Conservation (phyloP, 2,329 filamentous ascomycete species). For the Hypoxylon sp. region DNA sequence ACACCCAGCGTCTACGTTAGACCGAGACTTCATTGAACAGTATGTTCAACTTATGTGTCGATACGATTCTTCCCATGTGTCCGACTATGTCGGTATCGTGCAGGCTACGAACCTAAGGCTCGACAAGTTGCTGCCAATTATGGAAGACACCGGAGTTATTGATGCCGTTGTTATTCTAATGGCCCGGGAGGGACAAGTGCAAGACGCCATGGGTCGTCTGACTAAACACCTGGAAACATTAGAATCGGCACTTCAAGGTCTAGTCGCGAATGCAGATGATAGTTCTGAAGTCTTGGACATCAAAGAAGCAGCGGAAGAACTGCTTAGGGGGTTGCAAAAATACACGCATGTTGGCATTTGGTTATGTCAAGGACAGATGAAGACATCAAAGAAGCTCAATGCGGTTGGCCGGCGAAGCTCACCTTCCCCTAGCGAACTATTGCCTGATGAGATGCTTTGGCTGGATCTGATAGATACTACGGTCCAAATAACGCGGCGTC, state of each 20-base stretch:
- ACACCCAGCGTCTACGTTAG: conserved; percentile 48
- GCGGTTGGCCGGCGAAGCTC: conserved; percentile 61
- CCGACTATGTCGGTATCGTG: conserved; percentile 80
- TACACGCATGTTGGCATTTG: conserved; percentile 94
- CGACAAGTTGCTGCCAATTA: conserved; percentile 81
- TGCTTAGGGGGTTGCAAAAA: conserved; percentile 82
- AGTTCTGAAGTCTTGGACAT: conserved; percentile 62
- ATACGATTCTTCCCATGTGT: conserved; percentile 83
- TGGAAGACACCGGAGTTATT: conserved; percentile 89
- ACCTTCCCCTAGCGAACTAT: conserved; percentile 54
- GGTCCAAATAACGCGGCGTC: conserved; percentile 69
- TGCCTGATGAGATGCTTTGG: conserved; percentile 66
- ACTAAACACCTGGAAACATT: conserved; percentile 82
- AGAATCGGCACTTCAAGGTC: conserved; percentile 77
- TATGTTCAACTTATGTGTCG: conserved; percentile 93
- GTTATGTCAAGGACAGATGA: conserved; percentile 89
- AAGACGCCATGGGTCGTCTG: conserved; percentile 84
- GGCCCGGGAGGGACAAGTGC: conserved; percentile 84
- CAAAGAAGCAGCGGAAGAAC: conserved; percentile 73
- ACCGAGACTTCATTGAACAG: conserved; percentile 75
- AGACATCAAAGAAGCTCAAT: conserved; percentile 59
- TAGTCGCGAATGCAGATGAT: conserved; percentile 70
- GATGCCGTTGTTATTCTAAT: conserved; percentile 93
- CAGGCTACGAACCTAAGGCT: conserved; percentile 81
- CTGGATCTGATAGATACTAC: conserved; percentile 67